Conservation (phyloP, 257 asterid species). For the Ilex aquifolium region DNA sequence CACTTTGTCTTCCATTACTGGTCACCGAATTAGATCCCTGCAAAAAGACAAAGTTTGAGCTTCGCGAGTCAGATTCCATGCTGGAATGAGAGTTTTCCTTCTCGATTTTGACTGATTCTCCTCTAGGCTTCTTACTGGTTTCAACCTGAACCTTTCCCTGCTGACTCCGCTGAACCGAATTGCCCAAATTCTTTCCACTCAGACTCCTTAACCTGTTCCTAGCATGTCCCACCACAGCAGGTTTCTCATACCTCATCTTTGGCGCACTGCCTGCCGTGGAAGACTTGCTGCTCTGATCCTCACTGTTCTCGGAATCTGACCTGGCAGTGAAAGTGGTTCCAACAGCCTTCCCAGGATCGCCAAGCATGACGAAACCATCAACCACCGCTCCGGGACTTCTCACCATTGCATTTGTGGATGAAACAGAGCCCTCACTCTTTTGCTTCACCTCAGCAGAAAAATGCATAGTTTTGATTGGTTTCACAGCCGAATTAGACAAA, state of each 20-base stretch:
- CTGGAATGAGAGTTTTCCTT: slow-evolving; percentile 89
- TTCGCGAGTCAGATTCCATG: slow-evolving; percentile 87
- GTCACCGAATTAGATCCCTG: slow-evolving; percentile 48
- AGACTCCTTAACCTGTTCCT: slow-evolving; percentile 33
- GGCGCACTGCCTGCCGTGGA: slow-evolving; percentile 68
- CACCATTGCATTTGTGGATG: slow-evolving; percentile 39
- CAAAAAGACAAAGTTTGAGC: slow-evolving; percentile 60
- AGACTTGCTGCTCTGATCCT: slow-evolving; percentile 60
- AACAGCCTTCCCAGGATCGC: slow-evolving; percentile 27
- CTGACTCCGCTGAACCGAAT: slow-evolving; percentile 31
- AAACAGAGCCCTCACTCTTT: slow-evolving; percentile 52
- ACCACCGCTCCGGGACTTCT: slow-evolving; percentile 14
- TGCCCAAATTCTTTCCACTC: slow-evolving; percentile 40
- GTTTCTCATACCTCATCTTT: slow-evolving; percentile 24
- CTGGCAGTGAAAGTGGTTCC: slow-evolving; percentile 32
- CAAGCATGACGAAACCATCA: slow-evolving; percentile 28
- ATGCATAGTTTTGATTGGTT: slow-evolving; percentile 27
- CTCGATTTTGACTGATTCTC: slow-evolving; percentile 70
- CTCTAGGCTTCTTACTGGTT: slow-evolving; percentile 52
- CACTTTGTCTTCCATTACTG: slow-evolving; percentile 45
- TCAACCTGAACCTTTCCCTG: slow-evolving; percentile 38
- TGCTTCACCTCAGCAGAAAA: slow-evolving; percentile 33
- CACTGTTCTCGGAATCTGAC: slow-evolving; percentile 56
- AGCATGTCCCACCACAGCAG: slow-evolving; percentile 30
- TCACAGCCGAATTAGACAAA: slow-evolving; percentile 15